Conservation (phyloP, 116 monocot species). For the Iris pallida region DNA sequence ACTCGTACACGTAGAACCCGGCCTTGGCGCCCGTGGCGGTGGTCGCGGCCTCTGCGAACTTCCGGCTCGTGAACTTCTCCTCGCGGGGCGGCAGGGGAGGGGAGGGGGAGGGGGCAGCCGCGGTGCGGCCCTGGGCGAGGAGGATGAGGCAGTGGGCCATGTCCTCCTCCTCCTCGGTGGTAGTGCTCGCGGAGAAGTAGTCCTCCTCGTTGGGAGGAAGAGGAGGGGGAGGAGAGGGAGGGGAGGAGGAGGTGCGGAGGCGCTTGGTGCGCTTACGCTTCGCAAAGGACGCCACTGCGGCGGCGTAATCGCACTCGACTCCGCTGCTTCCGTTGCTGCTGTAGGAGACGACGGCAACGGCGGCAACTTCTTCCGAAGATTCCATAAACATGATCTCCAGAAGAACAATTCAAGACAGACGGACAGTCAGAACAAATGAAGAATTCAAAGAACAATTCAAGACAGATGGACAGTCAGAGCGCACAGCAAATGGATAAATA, state of each 20-base stretch:
- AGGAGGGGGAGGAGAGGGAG: conserved; percentile 3
- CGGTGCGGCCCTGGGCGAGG: conserved; percentile 43
- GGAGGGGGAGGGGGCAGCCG: background rate
- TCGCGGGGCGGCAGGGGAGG: background rate
- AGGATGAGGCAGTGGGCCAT: conserved; percentile 82
- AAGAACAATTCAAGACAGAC: background rate
- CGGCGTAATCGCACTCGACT: background rate
- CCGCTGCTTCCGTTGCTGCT: background rate
- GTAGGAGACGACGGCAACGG: background rate
- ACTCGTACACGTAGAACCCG: conserved; percentile 39
- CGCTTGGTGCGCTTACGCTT: conserved; percentile 26
- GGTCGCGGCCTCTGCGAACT: conserved; percentile 17
- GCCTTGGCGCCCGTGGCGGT: conserved; percentile 14
- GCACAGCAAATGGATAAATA: background rate
- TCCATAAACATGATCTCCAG: background rate
- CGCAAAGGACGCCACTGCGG: background rate
- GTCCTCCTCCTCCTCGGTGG: conserved; percentile 56
- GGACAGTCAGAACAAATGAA: no score
- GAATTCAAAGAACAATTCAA: background rate
- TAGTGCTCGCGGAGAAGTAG: background rate
- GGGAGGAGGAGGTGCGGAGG: background rate
- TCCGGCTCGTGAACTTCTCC: conserved; percentile 29
- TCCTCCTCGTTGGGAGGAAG: background rate
- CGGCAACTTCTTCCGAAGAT: background rate
- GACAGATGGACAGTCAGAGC: no score